A percentile compares a stretch with the other conserved stretches of the same genome.
phyloP scores from a whole-genome alignment of 2,329 filamentous ascomycete species.

The Trichophyton benhamiae region DNA sequence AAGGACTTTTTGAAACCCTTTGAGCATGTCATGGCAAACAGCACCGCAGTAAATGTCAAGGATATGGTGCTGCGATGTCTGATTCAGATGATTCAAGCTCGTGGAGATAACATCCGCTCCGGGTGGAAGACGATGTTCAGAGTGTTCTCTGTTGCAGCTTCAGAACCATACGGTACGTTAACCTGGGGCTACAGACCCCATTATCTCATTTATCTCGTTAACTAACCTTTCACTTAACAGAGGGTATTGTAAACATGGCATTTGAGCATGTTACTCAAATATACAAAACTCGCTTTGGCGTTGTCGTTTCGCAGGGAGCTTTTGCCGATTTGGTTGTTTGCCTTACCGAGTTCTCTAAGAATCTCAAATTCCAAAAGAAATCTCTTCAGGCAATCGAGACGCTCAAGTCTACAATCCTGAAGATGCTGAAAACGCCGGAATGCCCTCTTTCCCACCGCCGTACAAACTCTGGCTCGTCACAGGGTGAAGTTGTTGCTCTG shows the following conservation, averaged over 20 bases:
- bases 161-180: slow-evolving; percentile 62
- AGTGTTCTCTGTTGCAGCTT: slow-evolving; percentile 83
- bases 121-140: slow-evolving; percentile 99
- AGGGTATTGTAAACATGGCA: slow-evolving; percentile 89
- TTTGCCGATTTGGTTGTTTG: slow-evolving; percentile 96
- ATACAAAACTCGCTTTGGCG: slow-evolving; percentile 87
- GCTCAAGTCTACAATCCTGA: slow-evolving; percentile 81
- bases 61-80: slow-evolving; percentile 93
- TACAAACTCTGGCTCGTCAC: slow-evolving; percentile 28
- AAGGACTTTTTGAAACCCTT: slow-evolving; percentile 99
- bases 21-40: slow-evolving; percentile 92
- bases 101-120: slow-evolving; percentile 90
- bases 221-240: slow-evolving; percentile 32
- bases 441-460: slow-evolving; percentile 69
- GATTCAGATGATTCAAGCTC: slow-evolving; percentile 97
- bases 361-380: slow-evolving; percentile 97
- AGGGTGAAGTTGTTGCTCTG: not conserved
- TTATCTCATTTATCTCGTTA: not conserved
- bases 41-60: slow-evolving; percentile 80
- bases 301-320: slow-evolving; percentile 90
- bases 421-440: slow-evolving; percentile 91
- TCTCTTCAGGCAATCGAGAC: slow-evolving; percentile 91
- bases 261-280: slow-evolving; percentile 95
- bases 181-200: not conserved
- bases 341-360: slow-evolving; percentile 96